Evolutionary conservation across 129 eudicot genomes (phyloP), one percentile per base, ranked within the genome.

Genomic region (Artemisia annua): DNA sequence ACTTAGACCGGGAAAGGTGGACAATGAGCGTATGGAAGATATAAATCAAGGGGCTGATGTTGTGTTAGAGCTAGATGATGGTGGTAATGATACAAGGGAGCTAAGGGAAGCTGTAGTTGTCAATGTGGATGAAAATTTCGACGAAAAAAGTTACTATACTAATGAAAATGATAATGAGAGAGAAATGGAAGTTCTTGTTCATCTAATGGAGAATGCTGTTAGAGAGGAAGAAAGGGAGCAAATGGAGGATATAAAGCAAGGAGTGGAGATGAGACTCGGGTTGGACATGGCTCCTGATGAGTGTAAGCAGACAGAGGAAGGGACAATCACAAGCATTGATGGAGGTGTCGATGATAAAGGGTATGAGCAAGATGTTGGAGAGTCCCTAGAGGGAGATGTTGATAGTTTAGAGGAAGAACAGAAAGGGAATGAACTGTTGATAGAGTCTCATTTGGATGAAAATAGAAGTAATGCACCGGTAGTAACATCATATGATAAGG

Each of bases 301-400:
- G 46, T 39, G 10, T 39, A 39, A 39, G 46, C 46, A 39, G 46
- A 39, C 46, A 39, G 46, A 39, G 46, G 46, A 39, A 39, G 46
- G 14, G 15, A 8, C 30, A 13, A 57, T 57, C 30, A 57, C 7
- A 13, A 57, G 24, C 8, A 8, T 13, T 3, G 30, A 19, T 19
- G 32, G 24, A 10, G 10, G 11, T 57, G 24, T 16, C 2, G 30
- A 8, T 9, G 66, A 5, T 51, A 54, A 28, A 54, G 73, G 72
- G 19, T 75, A 75, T n/a, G 72, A 64, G 55, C 56, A 75, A 75
- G 72, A 65, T 15, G 48, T 35, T 75, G 71, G 79, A 20, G 81
- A 69, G 28, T 69, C 61, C 62, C 26, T 61, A 3, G 75, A 68
- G 30, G 81, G 50, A 39, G 58, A 61, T 50, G 81, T 35, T 70